Conservation (phyloP, 345 rosid species). For the Rubroshorea leprosula region DNA sequence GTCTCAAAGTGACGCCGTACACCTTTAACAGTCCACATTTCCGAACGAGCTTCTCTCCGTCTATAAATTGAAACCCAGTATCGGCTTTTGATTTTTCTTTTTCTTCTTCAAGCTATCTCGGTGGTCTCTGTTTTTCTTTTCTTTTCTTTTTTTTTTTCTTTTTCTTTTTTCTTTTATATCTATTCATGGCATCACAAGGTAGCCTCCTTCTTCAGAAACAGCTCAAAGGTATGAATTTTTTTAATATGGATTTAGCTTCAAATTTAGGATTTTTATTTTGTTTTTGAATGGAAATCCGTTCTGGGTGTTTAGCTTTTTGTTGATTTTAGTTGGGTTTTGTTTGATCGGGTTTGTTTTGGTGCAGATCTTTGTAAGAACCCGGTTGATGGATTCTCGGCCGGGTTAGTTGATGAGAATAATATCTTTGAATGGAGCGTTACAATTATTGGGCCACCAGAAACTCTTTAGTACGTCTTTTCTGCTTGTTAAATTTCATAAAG, state of each 20-base stretch:
- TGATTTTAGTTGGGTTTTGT: constrained; percentile 11
- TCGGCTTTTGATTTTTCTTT: neutral
- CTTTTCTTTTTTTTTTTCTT: too few species aligned
- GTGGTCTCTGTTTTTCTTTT: too few species aligned
- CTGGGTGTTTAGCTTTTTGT: neutral
- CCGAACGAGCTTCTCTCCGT: neutral
- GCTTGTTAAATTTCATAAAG: neutral
- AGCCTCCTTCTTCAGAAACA: constrained; percentile 95
- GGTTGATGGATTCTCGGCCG: constrained; percentile 96
- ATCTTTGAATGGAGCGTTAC: constrained; percentile 95
- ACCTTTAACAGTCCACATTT: too few species aligned
- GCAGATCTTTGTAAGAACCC: constrained; percentile 97
- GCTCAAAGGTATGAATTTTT: constrained; percentile 51
- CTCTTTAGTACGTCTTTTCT: constrained; percentile 56
- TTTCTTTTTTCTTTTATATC: constrained; percentile 1
- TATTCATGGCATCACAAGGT: constrained; percentile 65
- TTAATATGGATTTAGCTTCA: neutral
- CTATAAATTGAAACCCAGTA: constrained; percentile 15
- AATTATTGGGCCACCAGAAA: constrained; percentile 94
- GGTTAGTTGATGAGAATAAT: constrained; percentile 85
- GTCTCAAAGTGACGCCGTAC: neutral
- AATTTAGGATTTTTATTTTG: neutral
- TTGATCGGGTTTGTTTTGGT: constrained; percentile 21
- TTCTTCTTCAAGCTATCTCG: too few species aligned
- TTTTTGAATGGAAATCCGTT: neutral